Evolutionary conservation across 345 rosid genomes (phyloP), one percentile per base, ranked within the genome.

Genomic region (Gossypium longicalyx): DNA sequence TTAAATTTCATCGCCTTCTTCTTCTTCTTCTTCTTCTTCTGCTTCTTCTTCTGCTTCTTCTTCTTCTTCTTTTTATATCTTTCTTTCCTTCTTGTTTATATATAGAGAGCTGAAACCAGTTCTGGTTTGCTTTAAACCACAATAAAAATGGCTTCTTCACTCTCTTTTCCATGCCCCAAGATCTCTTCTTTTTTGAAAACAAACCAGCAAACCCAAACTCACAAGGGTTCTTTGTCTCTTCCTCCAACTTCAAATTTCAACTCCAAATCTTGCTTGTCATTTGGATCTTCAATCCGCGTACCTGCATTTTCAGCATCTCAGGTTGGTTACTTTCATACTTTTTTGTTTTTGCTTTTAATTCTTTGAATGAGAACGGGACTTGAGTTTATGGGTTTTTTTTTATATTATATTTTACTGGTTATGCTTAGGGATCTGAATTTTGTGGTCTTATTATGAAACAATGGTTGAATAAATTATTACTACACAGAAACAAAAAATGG

Each of bases 131-230:
- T 60, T 44, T 54, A 22, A 58, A 56, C 27, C 34, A 2, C 38
- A 45, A 34, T 13, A 53, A 57, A 20, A 70, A 93, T 93, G 98
- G 89, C 91, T 19, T 85, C 93, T 19, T 85, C 93, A 43, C 76
- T 79, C 61, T 80, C 91, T 0, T 82, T 85, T 66, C 90, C 98
- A 23, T 86, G 85, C 78, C 87, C 93, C 62, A 93, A 91, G 77
- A 81, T 89, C 73, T 81, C 85, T 74, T 74, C 81, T n/a, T 64
- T 74, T 43, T 7, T 52, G 3, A 52, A 29, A 51, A 17, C 25
- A 52, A n/a, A 52, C n/a, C 73, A 52, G 12, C 73, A 29, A 52
- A 17, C 2, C 61, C 73, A 52, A 52, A 11, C 20, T 49, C 58
- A 68, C 9, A 49, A 3, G 4, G 25, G 49, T 38, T 80, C 12